Base-by-base conservation (phyloP, 176 grass and related monocot species). In the Carex littledalei region DNA sequence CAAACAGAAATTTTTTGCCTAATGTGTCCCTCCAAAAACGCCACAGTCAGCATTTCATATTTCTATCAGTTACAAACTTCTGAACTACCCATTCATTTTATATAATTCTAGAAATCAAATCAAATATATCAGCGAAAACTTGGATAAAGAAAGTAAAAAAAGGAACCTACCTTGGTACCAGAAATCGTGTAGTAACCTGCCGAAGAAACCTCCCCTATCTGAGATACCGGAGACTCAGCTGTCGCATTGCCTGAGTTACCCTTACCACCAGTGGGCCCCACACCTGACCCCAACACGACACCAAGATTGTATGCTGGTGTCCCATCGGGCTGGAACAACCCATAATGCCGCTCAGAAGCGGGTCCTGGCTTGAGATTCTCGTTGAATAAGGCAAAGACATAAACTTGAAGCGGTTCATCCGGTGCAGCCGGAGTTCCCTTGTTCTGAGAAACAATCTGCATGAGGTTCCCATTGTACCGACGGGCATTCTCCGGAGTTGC, bases 301-400 rank as follows among this genome's bases (percentile, higher is more conserved):
- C 86, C 85, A 68, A 94, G 84, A 68, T 94, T 84, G 87, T 97
- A 97, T 0, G 94, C 94, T 0, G 94, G 89, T 43, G 90, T 85
- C 78, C 92, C 89, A 13, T 97, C 92, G 0, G 92, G 94, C 81
- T 91, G 92, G 86, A 97, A 97, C 59, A 97, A 71, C 1, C 94
- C 94, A 24, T 97, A 97, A 7, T 97, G 92, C 8, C 94, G 81
- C 89, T 97, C 94, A 4, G 94, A 94, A 12, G 92, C 77, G 1
- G 94, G 92, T 0, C 94, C 94, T 1, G 94, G 94, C 74, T 94
- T 97, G 63, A 88, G 87, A 87, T 97, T 86, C 84, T 97, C 94
- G 3, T 97, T 97, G 87, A 97, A 97, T 6, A 97, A 87, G 6
- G 92, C 94, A 87, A 97, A 97, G 21, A 97, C 94, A 73, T 94